Percentiles rank a stretch among this genome's conserved stretches.
phyloP scores from a whole-genome alignment of 306 rosid genomes.

The Cucumis melo region DNA sequence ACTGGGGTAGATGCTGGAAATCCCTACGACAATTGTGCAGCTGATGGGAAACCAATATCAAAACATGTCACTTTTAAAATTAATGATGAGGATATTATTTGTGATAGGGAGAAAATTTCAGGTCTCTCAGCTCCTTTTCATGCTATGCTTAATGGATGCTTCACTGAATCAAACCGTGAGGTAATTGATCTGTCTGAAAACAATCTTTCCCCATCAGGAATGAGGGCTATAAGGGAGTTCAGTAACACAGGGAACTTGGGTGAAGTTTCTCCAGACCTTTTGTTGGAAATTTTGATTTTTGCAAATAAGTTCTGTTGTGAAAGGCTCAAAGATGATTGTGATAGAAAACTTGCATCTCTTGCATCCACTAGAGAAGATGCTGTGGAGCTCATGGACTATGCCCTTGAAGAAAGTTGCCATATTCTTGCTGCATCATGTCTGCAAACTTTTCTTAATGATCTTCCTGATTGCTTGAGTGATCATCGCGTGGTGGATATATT shows the following conservation, averaged over 20 bases:
- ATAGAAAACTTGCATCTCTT: constrained; percentile 58
- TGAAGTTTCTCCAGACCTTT: constrained; percentile 49
- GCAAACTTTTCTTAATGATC: constrained; percentile 63
- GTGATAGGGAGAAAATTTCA: constrained; percentile 72
- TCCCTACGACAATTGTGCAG: constrained; percentile 28
- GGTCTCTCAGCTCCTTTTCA: constrained; percentile 72
- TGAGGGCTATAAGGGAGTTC: constrained; percentile 61
- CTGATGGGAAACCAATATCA: constrained; percentile 32
- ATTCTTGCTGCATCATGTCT: constrained; percentile 72
- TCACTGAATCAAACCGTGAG: constrained; percentile 66
- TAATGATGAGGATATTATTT: constrained; percentile 56
- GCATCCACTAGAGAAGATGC: constrained; percentile 67
- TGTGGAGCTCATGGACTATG: constrained; percentile 66
- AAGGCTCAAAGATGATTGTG: constrained; percentile 66
- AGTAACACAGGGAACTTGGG: constrained; percentile 40
- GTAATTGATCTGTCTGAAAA: constrained; percentile 70
- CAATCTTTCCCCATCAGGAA: constrained; percentile 54
- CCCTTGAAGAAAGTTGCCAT: constrained; percentile 53
- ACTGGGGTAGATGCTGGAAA: neutral
- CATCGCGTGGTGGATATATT: constrained; percentile 48
- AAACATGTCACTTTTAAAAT: constrained; percentile 44
- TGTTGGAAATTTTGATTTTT: constrained; percentile 65
- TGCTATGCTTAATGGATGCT: constrained; percentile 79
- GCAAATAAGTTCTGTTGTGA: constrained; percentile 78
- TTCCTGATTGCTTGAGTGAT: constrained; percentile 59